Percentiles rank a stretch among this genome's conserved stretches.
Conservation (phyloP, 352 stramenopile genomes). For the Pythium scleroteichum region DNA sequence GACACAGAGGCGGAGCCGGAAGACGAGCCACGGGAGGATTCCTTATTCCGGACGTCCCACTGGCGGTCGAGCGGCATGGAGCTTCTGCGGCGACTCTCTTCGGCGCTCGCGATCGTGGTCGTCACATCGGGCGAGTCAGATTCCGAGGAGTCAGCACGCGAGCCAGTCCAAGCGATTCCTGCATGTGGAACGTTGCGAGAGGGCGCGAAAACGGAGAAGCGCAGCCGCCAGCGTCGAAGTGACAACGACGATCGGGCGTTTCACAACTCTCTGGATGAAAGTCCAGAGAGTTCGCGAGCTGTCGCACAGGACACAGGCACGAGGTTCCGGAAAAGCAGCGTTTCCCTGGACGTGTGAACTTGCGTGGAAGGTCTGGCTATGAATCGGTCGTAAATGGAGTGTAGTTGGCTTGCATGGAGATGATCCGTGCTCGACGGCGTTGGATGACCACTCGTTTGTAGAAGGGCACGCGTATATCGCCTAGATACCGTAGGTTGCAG, state of each 20-base stretch:
- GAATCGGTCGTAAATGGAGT: no score
- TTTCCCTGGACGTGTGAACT: constrained; percentile 18
- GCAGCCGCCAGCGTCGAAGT: background rate
- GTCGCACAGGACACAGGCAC: background rate
- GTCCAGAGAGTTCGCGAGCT: constrained; percentile 2
- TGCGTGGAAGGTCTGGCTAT: background rate
- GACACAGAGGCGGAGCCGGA: constrained; percentile 15
- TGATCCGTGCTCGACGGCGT: no score
- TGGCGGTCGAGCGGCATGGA: constrained; percentile 4
- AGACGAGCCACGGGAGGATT: constrained; percentile 22
- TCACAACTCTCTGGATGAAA: constrained; percentile 1
- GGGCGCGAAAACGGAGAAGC: constrained; percentile 5
- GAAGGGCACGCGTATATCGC: no score
- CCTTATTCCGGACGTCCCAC: background rate
- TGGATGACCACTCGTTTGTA: no score
- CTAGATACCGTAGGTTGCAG: constrained; percentile 9
- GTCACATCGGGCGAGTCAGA: constrained; percentile 16
- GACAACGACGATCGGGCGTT: constrained; percentile 11
- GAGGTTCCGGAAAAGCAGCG: constrained; percentile 16
- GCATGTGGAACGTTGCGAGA: constrained; percentile 5
- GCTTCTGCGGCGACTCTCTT: constrained; percentile 10
- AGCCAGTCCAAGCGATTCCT: background rate
- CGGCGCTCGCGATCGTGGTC: constrained; percentile 9
- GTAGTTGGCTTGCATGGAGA: no score
- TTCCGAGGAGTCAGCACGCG: constrained; percentile 17